Percentiles rank a stretch among this genome's conserved stretches.
phyloP scores from a whole-genome alignment of 2,329 filamentous ascomycete genomes.

The Sarocladiaceae sp. region DNA sequence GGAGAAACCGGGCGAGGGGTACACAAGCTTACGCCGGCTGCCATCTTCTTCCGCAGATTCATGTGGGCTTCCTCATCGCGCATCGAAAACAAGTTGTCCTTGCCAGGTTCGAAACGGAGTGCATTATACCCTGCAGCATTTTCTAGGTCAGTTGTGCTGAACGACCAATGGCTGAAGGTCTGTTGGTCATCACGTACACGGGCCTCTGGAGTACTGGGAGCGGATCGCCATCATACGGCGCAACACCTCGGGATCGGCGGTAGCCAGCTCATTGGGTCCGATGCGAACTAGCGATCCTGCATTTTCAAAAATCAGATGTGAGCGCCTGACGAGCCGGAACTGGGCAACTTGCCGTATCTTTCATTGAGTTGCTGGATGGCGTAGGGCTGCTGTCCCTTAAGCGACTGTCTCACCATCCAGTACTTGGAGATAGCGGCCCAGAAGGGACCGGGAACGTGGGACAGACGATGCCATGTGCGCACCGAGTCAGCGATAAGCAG shows the following conservation, averaged over 20 bases:
- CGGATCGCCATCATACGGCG: slow-evolving; percentile 23
- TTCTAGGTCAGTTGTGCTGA: too few relatives aligned
- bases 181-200: slow-evolving; percentile 15
- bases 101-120: slow-evolving; percentile 22
- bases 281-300: slow-evolving; percentile 28
- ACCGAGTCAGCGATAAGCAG: slow-evolving; percentile 13
- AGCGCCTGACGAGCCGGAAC: not conserved
- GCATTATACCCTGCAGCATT: slow-evolving; percentile 33
- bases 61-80: slow-evolving; percentile 33
- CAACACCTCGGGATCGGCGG: slow-evolving; percentile 27
- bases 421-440: slow-evolving; percentile 25
- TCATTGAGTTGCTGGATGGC: slow-evolving; percentile 19
- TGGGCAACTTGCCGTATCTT: slow-evolving; percentile 18
- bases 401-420: slow-evolving; percentile 23
- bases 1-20: not conserved
- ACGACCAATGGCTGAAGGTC: not conserved
- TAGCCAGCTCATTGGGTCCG: slow-evolving; percentile 28
- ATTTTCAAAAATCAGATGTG: not conserved
- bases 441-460: slow-evolving; percentile 27
- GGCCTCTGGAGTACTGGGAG: slow-evolving; percentile 21
- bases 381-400: slow-evolving; percentile 19
- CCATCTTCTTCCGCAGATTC: slow-evolving; percentile 39
- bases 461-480: slow-evolving; percentile 24
- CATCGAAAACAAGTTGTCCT: slow-evolving; percentile 26
- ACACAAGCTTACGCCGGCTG: slow-evolving; percentile 29